Conservation (phyloP, 2,329 filamentous ascomycete species). For the Epichloe festucae region DNA sequence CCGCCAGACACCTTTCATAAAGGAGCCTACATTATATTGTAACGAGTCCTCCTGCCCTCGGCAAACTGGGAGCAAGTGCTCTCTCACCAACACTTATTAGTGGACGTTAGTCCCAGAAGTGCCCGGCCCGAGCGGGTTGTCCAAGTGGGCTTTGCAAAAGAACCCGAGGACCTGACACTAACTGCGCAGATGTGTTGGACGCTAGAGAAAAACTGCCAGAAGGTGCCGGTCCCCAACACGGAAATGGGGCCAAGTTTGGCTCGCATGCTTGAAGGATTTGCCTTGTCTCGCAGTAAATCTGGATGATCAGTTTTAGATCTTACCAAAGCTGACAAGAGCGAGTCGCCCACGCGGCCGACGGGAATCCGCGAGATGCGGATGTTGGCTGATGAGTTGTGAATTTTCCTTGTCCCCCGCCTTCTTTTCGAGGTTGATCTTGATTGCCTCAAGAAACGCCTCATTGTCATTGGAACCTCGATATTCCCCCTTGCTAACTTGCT, state of each 20-base stretch:
- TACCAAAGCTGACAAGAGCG: no score
- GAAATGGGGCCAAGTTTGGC: neutral
- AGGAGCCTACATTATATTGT: neutral
- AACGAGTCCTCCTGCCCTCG: neutral
- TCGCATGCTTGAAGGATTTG: neutral
- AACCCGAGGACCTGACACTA: constrained; percentile 11
- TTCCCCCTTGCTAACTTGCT: neutral
- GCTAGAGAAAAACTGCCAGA: constrained; percentile 12
- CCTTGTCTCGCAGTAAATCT: neutral
- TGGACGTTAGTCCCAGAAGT: neutral
- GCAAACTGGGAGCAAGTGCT: neutral
- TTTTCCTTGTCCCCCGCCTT: neutral
- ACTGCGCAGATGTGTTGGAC: constrained; percentile 5
- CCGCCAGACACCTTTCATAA: neutral
- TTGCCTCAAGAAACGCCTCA: neutral
- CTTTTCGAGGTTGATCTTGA: neutral
- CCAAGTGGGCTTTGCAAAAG: constrained; percentile 14
- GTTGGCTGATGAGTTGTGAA: neutral
- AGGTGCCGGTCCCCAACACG: constrained; percentile 1
- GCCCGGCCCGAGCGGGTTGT: constrained; percentile 6
- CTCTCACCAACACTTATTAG: neutral
- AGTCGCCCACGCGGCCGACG: neutral
- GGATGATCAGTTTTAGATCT: neutral
- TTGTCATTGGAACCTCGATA: neutral
- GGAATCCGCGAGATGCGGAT: neutral